phyloP scores from a whole-genome alignment of 2,329 filamentous ascomycete species.

The Elsinoe batatas region DNA sequence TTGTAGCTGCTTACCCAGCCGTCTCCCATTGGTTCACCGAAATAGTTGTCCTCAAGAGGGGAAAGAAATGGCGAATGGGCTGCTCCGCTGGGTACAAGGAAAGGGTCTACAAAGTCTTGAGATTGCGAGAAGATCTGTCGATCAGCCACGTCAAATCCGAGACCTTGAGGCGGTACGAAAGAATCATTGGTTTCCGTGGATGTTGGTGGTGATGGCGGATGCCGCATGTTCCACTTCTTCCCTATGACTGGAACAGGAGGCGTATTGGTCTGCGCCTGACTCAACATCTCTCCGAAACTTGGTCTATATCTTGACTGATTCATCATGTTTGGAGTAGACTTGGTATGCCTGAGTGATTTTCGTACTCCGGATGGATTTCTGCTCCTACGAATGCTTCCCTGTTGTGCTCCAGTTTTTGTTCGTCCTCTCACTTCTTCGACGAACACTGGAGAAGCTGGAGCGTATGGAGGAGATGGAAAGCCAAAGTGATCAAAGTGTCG shows the following conservation, averaged over 20 bases:
- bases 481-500: neutral
- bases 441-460: neutral
- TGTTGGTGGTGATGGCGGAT: conserved; percentile 36
- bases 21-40: neutral
- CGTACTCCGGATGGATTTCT: conserved; percentile 7
- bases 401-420: neutral
- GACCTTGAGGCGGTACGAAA: conserved; percentile 16
- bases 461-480: neutral
- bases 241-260: conserved; percentile 36
- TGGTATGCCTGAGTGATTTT: conserved; percentile 2
- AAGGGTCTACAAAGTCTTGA: conserved; percentile 18
- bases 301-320: conserved; percentile 39
- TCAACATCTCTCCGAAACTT: conserved; percentile 40
- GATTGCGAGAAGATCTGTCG: neutral
- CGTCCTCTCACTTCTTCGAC: neutral
- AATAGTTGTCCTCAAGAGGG: conserved; percentile 15
- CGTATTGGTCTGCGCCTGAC: conserved; percentile 36
- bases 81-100: conserved; percentile 23
- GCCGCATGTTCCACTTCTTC: conserved; percentile 21
- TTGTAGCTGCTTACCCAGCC: neutral
- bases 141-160: conserved; percentile 22
- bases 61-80: conserved; percentile 24
- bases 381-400: neutral
- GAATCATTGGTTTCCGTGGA: conserved; percentile 32
- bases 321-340: conserved; percentile 42